Conservation (phyloP, 495 filamentous ascomycete species). For the Hypoxylon intermedium region DNA sequence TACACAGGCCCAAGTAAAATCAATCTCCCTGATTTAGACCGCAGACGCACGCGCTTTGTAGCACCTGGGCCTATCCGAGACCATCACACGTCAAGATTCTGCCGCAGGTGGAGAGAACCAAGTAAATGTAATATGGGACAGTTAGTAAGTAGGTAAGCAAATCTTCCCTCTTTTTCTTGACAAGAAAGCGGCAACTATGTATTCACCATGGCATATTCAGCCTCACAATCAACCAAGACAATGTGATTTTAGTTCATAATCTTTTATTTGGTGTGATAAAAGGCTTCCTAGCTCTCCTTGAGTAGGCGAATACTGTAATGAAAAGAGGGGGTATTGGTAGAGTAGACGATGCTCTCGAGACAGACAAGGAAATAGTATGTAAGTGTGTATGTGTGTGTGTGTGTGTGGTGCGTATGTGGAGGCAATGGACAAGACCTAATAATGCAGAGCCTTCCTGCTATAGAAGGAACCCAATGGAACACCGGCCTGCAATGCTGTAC, state of each 20-base stretch:
- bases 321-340: conserved; percentile 16
- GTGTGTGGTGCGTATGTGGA: not conserved
- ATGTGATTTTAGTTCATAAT: not conserved
- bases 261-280: not conserved
- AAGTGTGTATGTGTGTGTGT: conserved; percentile 3
- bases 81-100: no score
- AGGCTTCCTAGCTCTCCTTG: conserved; percentile 17
- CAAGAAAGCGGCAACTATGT: not conserved
- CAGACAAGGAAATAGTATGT: conserved; percentile 8
- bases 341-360: conserved; percentile 14
- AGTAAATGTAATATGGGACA: no score
- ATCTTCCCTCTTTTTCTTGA: no score
- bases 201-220: not conserved
- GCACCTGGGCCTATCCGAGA: no score
- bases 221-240: not conserved
- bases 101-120: no score
- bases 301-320: conserved; percentile 4
- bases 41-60: no score
- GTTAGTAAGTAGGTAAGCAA: no score
- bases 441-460: conserved; percentile 17
- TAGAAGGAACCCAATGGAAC: conserved; percentile 21
- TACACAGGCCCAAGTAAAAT: no score
- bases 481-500: conserved; percentile 31
- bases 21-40: no score
- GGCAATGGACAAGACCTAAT: conserved; percentile 1